Evolutionary conservation across 2,329 filamentous ascomycete genomes (phyloP).

Genomic region (Penicillium sp.): DNA sequence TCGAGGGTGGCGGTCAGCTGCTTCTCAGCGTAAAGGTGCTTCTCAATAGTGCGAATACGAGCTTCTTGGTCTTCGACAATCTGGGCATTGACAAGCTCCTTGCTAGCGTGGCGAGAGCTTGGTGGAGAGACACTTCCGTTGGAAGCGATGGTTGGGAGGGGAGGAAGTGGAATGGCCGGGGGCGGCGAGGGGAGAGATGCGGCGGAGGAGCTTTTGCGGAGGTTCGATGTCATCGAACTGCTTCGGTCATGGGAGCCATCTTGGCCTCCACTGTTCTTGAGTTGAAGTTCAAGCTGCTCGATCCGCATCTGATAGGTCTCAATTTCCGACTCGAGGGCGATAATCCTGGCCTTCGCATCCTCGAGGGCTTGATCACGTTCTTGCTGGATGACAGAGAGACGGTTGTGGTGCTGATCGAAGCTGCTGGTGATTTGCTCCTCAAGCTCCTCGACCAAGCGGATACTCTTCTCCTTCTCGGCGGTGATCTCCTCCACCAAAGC

Average conservation of each 20-base stretch:
- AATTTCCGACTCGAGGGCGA: conserved; percentile 65
- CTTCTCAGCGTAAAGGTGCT: conserved; percentile 92
- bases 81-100: conserved; percentile 74
- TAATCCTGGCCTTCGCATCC: conserved; percentile 67
- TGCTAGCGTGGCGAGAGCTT: conserved; percentile 72
- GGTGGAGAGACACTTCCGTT: conserved; percentile 55
- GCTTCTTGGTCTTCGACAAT: conserved; percentile 93
- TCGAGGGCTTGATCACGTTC: conserved; percentile 74
- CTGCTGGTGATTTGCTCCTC: conserved; percentile 95
- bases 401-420: conserved; percentile 93
- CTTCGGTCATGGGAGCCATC: conserved; percentile 52
- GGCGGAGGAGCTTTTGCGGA: conserved; percentile 81
- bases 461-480: conserved; percentile 81
- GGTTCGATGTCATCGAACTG: conserved; percentile 62
- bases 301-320: conserved; percentile 57
- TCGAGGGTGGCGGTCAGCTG: conserved; percentile 93
- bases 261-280: conserved; percentile 38
- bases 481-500: conserved; percentile 50
- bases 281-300: conserved; percentile 63
- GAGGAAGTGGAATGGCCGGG: conserved; percentile 91
- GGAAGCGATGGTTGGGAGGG: conserved; percentile 66
- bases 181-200: conserved; percentile 87
- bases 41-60: conserved; percentile 92
- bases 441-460: conserved; percentile 86
- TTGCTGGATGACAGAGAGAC: conserved; percentile 75